Conservation (phyloP, 2,329 filamentous ascomycete genomes). For the Eutypella sp. region DNA sequence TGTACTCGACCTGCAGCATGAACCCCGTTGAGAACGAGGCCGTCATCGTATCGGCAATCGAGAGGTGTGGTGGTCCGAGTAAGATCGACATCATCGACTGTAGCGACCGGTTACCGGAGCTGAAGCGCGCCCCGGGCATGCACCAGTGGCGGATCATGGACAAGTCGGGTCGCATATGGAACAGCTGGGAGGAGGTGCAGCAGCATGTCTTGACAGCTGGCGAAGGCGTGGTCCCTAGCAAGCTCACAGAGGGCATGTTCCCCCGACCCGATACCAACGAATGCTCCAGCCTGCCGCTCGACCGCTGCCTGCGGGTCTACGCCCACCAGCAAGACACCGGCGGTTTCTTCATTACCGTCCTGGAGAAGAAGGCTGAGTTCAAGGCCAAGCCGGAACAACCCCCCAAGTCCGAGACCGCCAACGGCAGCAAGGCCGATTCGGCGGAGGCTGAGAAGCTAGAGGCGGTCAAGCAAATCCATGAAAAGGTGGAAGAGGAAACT, state of each 20-base stretch:
- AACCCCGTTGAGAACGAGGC: constrained; percentile 98
- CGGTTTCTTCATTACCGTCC: constrained; percentile 92
- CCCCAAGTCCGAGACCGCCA: constrained; percentile 32
- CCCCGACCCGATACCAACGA: constrained; percentile 50
- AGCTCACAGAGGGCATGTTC: constrained; percentile 81
- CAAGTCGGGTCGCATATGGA: constrained; percentile 74
- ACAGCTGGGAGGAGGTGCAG: constrained; percentile 76
- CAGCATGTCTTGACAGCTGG: constrained; percentile 58
- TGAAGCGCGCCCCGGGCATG: constrained; percentile 74
- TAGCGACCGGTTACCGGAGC: constrained; percentile 66
- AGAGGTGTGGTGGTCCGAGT: constrained; percentile 75
- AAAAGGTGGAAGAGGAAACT: constrained; percentile 31
- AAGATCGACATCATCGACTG: constrained; percentile 86
- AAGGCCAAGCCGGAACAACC: constrained; percentile 67
- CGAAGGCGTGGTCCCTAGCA: constrained; percentile 56
- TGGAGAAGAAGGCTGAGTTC: constrained; percentile 88
- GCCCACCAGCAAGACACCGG: constrained; percentile 94
- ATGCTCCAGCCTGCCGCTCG: constrained; percentile 66
- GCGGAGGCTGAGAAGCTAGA: constrained; percentile 10
- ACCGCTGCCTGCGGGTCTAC: constrained; percentile 90
- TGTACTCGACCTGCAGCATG: constrained; percentile 98
- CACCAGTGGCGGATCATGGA: constrained; percentile 89
- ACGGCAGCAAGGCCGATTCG: constrained; percentile 12
- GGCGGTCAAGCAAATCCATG: too few species aligned
- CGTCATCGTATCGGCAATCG: constrained; percentile 81